Evolutionary conservation across 805 yeast species (phyloP).

Genomic region (Candida stauntonica): DNA sequence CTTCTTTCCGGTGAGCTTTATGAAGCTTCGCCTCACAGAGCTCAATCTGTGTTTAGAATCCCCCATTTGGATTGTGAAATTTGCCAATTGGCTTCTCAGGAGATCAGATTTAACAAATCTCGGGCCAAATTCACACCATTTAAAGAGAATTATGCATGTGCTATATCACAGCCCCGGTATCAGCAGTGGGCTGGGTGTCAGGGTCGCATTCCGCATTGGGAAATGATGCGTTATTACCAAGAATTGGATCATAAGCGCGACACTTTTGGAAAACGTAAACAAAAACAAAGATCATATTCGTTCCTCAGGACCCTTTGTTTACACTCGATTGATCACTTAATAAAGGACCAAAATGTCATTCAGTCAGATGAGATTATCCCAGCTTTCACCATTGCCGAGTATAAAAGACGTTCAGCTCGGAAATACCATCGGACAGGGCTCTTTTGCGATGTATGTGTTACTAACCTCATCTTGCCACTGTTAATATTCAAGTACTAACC

Average conservation of each 20-base stretch:
- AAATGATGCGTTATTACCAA: neutral
- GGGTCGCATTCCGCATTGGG: neutral
- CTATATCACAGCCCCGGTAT: no score
- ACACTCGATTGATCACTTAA: no score
- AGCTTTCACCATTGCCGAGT: constrained; percentile 44
- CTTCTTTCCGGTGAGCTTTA: neutral
- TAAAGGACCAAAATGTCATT: constrained; percentile 10
- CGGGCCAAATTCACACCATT: neutral
- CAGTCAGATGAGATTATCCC: constrained; percentile 35
- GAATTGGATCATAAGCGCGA: neutral
- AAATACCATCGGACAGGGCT: constrained; percentile 59
- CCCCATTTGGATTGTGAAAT: no score
- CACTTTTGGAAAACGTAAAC: neutral
- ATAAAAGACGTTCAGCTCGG: constrained; percentile 44
- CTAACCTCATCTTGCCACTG: no score
- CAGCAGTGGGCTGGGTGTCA: no score
- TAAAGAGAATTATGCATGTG: neutral
- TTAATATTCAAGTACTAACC: neutral
- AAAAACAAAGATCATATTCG: no score
- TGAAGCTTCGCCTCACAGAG: neutral
- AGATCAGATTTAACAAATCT: no score
- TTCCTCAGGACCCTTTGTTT: no score
- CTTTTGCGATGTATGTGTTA: constrained; percentile 55
- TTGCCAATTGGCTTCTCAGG: no score
- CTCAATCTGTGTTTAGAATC: neutral